Evolutionary conservation across 2,329 filamentous ascomycete species (phyloP).

Genomic region (Aureobasidium sp.): DNA sequence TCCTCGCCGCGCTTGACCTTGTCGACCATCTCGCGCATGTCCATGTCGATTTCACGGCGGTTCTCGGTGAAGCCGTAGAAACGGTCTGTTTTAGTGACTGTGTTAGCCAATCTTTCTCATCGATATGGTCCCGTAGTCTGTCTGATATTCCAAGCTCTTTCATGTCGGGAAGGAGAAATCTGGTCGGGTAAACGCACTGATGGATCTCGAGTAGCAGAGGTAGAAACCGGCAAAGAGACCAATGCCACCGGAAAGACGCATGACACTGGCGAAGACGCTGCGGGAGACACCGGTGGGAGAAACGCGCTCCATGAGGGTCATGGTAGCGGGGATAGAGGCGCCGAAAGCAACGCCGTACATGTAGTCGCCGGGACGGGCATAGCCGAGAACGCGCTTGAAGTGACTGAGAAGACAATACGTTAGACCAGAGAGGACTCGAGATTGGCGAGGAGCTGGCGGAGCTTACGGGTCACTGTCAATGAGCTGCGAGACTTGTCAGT

Average conservation of each 20-base stretch:
- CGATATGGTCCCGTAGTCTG: background rate
- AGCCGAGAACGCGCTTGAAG: conserved; percentile 79
- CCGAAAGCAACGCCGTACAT: conserved; percentile 58
- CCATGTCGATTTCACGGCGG: conserved; percentile 81
- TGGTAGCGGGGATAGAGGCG: conserved; percentile 62
- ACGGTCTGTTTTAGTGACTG: conserved; percentile 52
- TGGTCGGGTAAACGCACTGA: conserved; percentile 51
- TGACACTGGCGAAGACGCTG: conserved; percentile 70
- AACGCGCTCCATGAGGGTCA: conserved; percentile 73
- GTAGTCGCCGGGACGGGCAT: conserved; percentile 83
- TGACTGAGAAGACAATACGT: conserved; percentile 49
- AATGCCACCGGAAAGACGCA: conserved; percentile 69
- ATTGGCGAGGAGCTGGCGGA: conserved; percentile 12
- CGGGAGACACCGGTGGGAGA: conserved; percentile 77
- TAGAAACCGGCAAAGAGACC: conserved; percentile 72
- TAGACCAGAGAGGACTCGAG: conserved; percentile 13
- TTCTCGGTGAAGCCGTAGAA: conserved; percentile 97
- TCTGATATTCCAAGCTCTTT: conserved; percentile 3
- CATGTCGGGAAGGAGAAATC: background rate
- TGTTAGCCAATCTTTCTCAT: background rate
- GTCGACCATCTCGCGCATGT: conserved; percentile 96
- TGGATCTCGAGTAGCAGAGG: conserved; percentile 75
- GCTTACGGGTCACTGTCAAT: conserved; percentile 98
- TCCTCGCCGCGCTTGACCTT: conserved; percentile 90
- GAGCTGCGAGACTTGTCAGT: conserved; percentile 52